Evolutionary conservation across 2,329 filamentous ascomycete species (phyloP).

Genomic region (Aspergillus sp.): DNA sequence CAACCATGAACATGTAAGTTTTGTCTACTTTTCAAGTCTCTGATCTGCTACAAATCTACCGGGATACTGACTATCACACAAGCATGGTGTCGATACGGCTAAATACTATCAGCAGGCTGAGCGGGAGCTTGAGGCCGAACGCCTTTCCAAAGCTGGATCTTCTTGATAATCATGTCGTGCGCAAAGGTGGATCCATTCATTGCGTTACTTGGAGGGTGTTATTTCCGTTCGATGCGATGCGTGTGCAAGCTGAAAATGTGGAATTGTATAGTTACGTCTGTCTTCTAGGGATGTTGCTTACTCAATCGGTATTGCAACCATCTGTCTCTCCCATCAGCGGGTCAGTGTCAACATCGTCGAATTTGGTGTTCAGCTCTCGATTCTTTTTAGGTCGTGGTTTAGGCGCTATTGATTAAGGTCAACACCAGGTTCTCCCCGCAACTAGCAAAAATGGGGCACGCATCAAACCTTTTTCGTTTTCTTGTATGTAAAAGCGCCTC

Average conservation of each 20-base stretch:
- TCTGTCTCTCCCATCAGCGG: background rate
- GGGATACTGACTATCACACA: conserved; percentile 17
- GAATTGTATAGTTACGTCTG: conserved; percentile 5
- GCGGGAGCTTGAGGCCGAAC: conserved; percentile 83
- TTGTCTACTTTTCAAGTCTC: background rate
- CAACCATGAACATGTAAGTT: conserved; percentile 74
- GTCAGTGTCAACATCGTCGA: conserved; percentile 30
- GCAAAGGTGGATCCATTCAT: conserved; percentile 11
- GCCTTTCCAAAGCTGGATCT: conserved; percentile 33
- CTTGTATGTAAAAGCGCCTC: conserved; percentile 93
- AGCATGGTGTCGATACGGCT: conserved; percentile 95
- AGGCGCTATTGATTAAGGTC: conserved; percentile 47
- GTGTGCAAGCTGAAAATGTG: background rate
- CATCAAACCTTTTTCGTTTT: conserved; percentile 80
- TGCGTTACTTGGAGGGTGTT: conserved; percentile 24
- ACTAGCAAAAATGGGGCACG: background rate
- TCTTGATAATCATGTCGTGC: conserved; percentile 18
- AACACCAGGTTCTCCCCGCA: conserved; percentile 6
- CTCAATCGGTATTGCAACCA: background rate
- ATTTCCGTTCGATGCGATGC: conserved; percentile 6
- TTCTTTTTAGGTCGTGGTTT: conserved; percentile 66
- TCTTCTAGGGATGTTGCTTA: background rate
- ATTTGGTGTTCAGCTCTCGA: conserved; percentile 61
- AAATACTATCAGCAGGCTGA: conserved; percentile 98
- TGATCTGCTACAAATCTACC: background rate